These are phyloP conservation scores for Globisporangium sylvaticum DNA, from an alignment of 352 stramenopile genomes.

Conservation along the genomic window DNA sequence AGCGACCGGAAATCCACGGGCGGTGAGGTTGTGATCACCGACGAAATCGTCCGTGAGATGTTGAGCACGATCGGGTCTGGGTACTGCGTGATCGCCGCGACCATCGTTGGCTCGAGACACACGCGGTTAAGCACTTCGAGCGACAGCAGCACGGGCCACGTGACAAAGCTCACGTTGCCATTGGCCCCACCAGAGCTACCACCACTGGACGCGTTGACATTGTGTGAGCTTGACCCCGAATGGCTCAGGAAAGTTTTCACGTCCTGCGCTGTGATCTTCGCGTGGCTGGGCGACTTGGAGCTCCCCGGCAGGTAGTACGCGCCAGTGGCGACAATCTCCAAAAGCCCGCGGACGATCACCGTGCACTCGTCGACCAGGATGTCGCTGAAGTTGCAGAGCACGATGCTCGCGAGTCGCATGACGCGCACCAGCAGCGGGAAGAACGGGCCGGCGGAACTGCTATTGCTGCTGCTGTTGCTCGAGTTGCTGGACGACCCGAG, in stretches of 20 bases:
- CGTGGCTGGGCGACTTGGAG: conserved; percentile 46
- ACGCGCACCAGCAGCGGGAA: conserved; percentile 81
- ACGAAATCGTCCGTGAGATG: conserved; percentile 64
- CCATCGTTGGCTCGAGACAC: conserved; percentile 59
- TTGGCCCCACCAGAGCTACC: conserved; percentile 12
- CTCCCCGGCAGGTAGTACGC: conserved; percentile 51
- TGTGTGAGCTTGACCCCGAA: conserved; percentile 24
- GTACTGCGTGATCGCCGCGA: conserved; percentile 66
- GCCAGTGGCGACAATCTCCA: conserved; percentile 81
- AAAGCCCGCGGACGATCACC: conserved; percentile 51
- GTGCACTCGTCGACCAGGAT: conserved; percentile 57
- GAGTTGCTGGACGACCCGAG: conserved; percentile 25
- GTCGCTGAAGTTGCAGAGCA: conserved; percentile 78
- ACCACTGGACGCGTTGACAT: conserved; percentile 14
- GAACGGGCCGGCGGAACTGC: conserved; percentile 30
- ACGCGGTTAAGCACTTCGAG: conserved; percentile 81
- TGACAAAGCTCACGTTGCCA: conserved; percentile 63
- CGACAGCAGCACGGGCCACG: conserved; percentile 75
- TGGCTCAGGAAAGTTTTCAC: conserved; percentile 66
- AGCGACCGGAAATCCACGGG: conserved; percentile 61
- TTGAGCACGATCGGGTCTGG: conserved; percentile 45
- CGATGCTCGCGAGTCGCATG: conserved; percentile 73
- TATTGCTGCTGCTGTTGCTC: conserved; percentile 34
- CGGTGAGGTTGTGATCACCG: conserved; percentile 77
- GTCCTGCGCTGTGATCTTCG: conserved; percentile 53